Conservation (phyloP, 768 basidiomycete species). For the Chalciporus sphaerocephalus region DNA sequence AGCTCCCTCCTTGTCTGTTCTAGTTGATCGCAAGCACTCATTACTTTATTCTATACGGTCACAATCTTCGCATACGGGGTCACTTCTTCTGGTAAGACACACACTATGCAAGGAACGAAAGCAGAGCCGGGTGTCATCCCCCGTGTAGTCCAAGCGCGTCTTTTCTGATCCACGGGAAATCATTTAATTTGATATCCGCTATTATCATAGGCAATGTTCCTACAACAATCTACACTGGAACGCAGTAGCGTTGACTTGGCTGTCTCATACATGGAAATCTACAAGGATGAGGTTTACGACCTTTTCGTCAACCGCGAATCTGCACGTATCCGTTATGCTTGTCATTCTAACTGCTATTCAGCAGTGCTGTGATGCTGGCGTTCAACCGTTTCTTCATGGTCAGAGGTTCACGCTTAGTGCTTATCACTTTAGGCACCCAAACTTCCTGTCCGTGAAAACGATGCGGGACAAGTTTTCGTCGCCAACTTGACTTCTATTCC, state of each 20-base stretch:
- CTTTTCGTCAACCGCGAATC: slow-evolving; percentile 69
- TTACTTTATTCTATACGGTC: slow-evolving; percentile 50
- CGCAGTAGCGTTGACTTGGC: slow-evolving; percentile 44
- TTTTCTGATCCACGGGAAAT: background rate
- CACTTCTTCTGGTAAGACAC: slow-evolving; percentile 86
- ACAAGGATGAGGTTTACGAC: slow-evolving; percentile 89
- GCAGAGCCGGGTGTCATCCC: slow-evolving; percentile 82
- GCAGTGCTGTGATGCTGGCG: too few species aligned
- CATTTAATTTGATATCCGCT: background rate
- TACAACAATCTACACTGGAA: slow-evolving; percentile 38
- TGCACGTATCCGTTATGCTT: slow-evolving; percentile 37
- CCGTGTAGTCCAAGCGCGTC: slow-evolving; percentile 65
- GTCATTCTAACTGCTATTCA: background rate
- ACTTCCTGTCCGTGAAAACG: slow-evolving; percentile 52
- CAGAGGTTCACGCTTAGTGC: background rate
- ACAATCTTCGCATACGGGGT: slow-evolving; percentile 91
- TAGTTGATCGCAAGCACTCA: background rate
- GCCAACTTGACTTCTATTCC: slow-evolving; percentile 43
- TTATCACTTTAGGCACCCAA: slow-evolving; percentile 41
- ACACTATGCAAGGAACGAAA: slow-evolving; percentile 85
- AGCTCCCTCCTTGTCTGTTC: slow-evolving; percentile 22
- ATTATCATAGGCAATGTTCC: slow-evolving; percentile 51
- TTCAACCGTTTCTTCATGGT: background rate
- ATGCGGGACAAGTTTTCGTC: slow-evolving; percentile 50
- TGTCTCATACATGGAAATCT: slow-evolving; percentile 85